Conservation (phyloP, 2,329 filamentous ascomycete species). For the Leptographium lundbergii region DNA sequence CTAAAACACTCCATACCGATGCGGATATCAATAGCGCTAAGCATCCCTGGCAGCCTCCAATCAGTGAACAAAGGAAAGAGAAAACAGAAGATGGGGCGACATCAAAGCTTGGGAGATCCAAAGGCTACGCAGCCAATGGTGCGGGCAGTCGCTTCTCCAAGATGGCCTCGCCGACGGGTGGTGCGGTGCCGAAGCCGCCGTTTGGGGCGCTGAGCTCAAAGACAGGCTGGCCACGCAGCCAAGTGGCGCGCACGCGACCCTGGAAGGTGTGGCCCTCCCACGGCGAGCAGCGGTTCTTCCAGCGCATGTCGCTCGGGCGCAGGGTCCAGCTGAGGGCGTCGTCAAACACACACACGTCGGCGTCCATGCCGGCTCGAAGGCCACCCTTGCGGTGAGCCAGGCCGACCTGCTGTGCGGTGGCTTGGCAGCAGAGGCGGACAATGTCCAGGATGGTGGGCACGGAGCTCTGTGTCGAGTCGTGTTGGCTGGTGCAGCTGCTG, state of each 20-base stretch:
- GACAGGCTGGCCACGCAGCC: constrained; percentile 65
- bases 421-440: constrained; percentile 71
- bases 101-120: neutral
- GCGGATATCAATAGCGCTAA: neutral
- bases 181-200: constrained; percentile 34
- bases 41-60: neutral
- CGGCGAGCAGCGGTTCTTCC: constrained; percentile 84
- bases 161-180: constrained; percentile 42
- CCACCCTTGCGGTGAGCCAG: constrained; percentile 72
- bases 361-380: constrained; percentile 69
- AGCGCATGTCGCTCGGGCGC: constrained; percentile 69
- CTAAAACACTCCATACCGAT: neutral
- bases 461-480: neutral
- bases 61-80: neutral
- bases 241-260: constrained; percentile 74
- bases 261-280: constrained; percentile 72
- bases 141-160: constrained; percentile 7
- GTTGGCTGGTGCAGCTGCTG: no score
- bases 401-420: constrained; percentile 81
- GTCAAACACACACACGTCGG: constrained; percentile 86
- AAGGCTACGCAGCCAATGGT: neutral
- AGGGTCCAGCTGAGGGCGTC: constrained; percentile 69
- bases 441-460: constrained; percentile 55
- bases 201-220: constrained; percentile 50
- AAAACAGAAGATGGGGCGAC: neutral